phyloP scores from a whole-genome alignment of 768 basidiomycete genomes.

The Amanita pallidorosea region DNA sequence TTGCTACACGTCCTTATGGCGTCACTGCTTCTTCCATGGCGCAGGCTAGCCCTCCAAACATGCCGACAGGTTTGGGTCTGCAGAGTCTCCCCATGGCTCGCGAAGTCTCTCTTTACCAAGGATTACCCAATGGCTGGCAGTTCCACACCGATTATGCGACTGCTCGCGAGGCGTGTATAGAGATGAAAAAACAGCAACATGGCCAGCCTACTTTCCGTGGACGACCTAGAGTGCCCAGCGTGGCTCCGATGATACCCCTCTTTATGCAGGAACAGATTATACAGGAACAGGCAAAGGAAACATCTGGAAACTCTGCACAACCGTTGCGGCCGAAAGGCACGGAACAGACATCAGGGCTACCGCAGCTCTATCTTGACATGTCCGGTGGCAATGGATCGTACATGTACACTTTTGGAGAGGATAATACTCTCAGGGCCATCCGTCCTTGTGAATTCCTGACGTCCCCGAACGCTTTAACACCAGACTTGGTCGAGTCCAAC shows the following conservation, averaged over 20 bases:
- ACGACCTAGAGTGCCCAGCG: slow-evolving; percentile 28
- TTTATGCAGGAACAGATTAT: not conserved
- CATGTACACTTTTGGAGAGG: not conserved
- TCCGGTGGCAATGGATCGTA: not conserved
- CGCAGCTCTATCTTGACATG: not conserved
- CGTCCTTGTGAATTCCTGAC: not conserved
- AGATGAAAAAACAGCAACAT: slow-evolving; percentile 15
- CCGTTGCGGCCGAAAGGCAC: not conserved
- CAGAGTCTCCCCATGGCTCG: slow-evolving; percentile 27
- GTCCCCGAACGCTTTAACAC: not conserved
- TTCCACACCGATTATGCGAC: slow-evolving; percentile 24
- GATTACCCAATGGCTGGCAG: slow-evolving; percentile 39
- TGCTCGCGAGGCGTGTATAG: slow-evolving; percentile 25
- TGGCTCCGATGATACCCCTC: slow-evolving; percentile 19
- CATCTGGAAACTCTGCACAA: not conserved
- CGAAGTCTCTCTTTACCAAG: slow-evolving; percentile 35
- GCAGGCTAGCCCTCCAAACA: not conserved
- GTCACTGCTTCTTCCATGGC: too few relatives aligned
- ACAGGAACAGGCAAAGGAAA: not conserved
- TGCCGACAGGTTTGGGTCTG: slow-evolving; percentile 5
- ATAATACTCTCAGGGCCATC: not conserved
- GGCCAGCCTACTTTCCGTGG: not conserved
- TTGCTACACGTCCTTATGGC: not conserved
- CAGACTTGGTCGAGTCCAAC: not conserved
- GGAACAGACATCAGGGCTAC: not conserved